Conservation (phyloP, 306 rosid species). For the Cicer arietinum region DNA sequence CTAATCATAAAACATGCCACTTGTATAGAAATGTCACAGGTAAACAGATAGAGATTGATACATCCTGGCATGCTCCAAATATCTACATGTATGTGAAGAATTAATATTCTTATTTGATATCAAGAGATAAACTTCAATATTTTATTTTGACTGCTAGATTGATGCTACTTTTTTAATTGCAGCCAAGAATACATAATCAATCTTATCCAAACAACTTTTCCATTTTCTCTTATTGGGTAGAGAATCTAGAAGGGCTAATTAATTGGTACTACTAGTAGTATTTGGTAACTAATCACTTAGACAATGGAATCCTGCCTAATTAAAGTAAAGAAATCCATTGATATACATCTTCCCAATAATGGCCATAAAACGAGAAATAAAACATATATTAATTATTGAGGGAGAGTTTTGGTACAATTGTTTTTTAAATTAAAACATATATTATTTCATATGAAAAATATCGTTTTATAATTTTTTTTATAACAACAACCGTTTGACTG, state of each 20-base stretch:
- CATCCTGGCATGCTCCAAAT: constrained; percentile 19
- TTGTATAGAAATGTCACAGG: constrained; percentile 32
- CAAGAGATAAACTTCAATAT: constrained; percentile 34
- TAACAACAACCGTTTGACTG: too few relatives aligned
- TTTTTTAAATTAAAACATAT: too few relatives aligned
- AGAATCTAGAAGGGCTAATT: constrained; percentile 42
- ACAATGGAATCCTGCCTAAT: constrained; percentile 57
- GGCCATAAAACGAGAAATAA: background rate
- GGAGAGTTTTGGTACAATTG: too few relatives aligned
- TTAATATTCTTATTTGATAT: constrained; percentile 18
- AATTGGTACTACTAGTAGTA: constrained; percentile 14
- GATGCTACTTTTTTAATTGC: constrained; percentile 19
- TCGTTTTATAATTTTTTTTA: too few relatives aligned
- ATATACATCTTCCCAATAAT: constrained; percentile 48
- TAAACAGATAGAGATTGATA: constrained; percentile 31
- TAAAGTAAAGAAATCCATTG: constrained; percentile 48
- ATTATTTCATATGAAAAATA: too few relatives aligned
- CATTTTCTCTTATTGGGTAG: constrained; percentile 11
- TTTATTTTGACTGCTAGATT: constrained; percentile 24
- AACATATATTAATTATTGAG: too few relatives aligned
- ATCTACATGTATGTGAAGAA: constrained; percentile 42
- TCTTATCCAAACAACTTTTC: constrained; percentile 48
- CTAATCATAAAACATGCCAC: constrained; percentile 19
- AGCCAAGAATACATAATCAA: constrained; percentile 33
- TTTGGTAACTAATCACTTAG: constrained; percentile 41